Evolutionary conservation across 2,329 filamentous ascomycete species (phyloP).

Genomic region (Tolypocladium paradoxum): DNA sequence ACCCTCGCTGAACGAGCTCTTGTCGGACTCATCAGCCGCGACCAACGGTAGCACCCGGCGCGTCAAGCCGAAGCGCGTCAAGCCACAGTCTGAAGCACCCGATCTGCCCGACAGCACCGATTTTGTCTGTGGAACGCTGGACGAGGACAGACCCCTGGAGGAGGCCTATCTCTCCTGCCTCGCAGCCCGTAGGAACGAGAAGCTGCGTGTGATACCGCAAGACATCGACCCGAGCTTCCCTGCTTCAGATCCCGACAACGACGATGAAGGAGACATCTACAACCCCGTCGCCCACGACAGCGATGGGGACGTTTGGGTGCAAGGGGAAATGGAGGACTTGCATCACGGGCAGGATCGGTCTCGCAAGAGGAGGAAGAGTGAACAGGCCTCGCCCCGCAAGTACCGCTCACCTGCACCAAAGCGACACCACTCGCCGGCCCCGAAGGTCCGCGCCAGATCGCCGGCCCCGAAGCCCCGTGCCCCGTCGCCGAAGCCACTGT

Average conservation of each 20-base stretch:
- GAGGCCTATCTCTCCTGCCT: slow-evolving; percentile 83
- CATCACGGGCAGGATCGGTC: slow-evolving; percentile 45
- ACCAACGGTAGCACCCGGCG: slow-evolving; percentile 26
- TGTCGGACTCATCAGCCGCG: slow-evolving; percentile 52
- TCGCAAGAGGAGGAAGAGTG: slow-evolving; percentile 38
- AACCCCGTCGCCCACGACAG: slow-evolving; percentile 49
- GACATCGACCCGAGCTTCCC: slow-evolving; percentile 98
- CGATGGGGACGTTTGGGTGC: slow-evolving; percentile 58
- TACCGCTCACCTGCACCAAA: slow-evolving; percentile 33
- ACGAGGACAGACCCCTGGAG: slow-evolving; percentile 91
- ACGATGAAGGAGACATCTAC: slow-evolving; percentile 62
- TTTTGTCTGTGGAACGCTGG: slow-evolving; percentile 96
- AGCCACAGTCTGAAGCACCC: slow-evolving; percentile 43
- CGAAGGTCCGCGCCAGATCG: slow-evolving; percentile 22
- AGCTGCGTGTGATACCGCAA: slow-evolving; percentile 77
- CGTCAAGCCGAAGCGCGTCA: slow-evolving; percentile 11
- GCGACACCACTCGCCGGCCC: slow-evolving; percentile 20
- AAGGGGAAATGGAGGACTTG: slow-evolving; percentile 59
- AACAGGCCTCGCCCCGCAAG: slow-evolving; percentile 31
- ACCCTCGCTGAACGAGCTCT: slow-evolving; percentile 32
- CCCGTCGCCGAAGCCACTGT: slow-evolving; percentile 30
- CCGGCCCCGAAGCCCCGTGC: slow-evolving; percentile 35
- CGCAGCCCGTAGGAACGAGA: slow-evolving; percentile 69
- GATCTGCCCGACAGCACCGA: slow-evolving; percentile 95
- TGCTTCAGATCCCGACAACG: slow-evolving; percentile 81